Percentiles rank a stretch among this genome's conserved stretches.
Evolutionary conservation across 257 asterid species (phyloP).

Genomic region (Nicotiana tabacum): DNA sequence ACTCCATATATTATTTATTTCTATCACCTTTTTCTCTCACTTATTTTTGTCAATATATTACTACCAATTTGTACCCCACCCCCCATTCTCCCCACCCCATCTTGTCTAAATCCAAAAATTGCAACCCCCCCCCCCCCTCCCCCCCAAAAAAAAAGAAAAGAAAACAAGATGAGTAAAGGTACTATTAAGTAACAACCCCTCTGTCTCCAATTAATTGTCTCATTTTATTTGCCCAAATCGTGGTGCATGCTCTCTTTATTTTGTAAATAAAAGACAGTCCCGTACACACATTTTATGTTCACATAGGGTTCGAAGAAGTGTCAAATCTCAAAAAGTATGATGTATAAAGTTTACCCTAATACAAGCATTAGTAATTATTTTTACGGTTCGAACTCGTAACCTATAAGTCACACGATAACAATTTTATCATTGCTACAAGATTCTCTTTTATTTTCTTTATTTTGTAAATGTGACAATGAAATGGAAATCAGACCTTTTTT

Average conservation of each 20-base stretch:
- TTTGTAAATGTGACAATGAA: neutral
- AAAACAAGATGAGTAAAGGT: neutral
- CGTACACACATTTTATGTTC: rapidly evolving
- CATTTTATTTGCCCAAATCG: neutral
- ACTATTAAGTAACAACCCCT: neutral
- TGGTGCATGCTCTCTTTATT: neutral
- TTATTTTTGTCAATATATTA: neutral
- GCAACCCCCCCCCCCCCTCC: too few species aligned
- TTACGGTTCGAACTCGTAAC: too few species aligned
- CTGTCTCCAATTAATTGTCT: neutral
- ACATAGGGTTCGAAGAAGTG: rapidly evolving
- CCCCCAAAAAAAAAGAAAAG: neutral
- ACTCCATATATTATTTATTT: neutral
- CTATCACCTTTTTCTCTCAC: neutral
- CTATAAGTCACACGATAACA: too few species aligned
- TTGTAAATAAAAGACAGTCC: neutral
- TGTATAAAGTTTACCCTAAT: too few species aligned
- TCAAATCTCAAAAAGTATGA: too few species aligned
- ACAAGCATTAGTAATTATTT: rapidly evolving
- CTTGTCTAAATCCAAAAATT: too few species aligned
- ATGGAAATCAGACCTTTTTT: neutral
- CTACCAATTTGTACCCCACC: neutral
- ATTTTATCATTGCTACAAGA: rapidly evolving
- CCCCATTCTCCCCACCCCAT: neutral
- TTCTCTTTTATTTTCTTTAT: neutral